These are phyloP conservation scores for Neurospora sp. DNA, from an alignment of 495 filamentous ascomycete genomes.

Conservation along the genomic window DNA sequence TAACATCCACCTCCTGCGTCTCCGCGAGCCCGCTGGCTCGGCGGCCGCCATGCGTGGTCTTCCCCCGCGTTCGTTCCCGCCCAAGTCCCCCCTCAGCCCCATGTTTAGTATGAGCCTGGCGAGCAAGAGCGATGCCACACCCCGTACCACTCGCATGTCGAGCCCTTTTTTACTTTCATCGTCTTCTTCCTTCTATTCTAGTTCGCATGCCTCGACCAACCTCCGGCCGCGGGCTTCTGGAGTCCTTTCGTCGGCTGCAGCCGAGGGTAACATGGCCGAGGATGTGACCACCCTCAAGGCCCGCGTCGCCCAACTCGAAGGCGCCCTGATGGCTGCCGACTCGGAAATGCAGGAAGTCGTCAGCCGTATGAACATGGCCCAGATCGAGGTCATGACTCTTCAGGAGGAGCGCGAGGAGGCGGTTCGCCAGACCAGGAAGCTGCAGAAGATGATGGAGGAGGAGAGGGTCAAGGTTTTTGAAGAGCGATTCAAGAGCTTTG, in stretches of 20 bases:
- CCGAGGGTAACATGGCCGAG: conserved; percentile 43
- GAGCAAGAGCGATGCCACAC: not conserved
- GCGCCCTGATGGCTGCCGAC: conserved; percentile 70
- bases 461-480: conserved; percentile 38
- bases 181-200: not conserved
- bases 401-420: conserved; percentile 89
- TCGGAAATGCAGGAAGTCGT: conserved; percentile 93
- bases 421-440: conserved; percentile 65
- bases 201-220: not conserved
- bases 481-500: conserved; percentile 27
- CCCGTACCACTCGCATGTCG: conserved; percentile 23
- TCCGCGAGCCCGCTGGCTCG: conserved; percentile 37
- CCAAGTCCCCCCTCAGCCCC: conserved; percentile 53
- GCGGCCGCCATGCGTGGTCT: conserved; percentile 14
- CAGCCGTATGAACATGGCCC: conserved; percentile 79
- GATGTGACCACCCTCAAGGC: conserved; percentile 66
- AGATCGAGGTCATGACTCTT: conserved; percentile 86
- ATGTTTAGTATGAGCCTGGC: conserved; percentile 40
- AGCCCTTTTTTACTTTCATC: conserved; percentile 8
- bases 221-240: conserved; percentile 23
- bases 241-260: conserved; percentile 27
- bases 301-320: conserved; percentile 59
- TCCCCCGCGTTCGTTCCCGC: conserved; percentile 32
- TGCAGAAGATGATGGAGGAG: conserved; percentile 48
- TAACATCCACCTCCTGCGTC: conserved; percentile 63